These are phyloP conservation scores for Grifola frondosa DNA, from an alignment of 1,284 basidiomycete genomes.

Conservation along the genomic window DNA sequence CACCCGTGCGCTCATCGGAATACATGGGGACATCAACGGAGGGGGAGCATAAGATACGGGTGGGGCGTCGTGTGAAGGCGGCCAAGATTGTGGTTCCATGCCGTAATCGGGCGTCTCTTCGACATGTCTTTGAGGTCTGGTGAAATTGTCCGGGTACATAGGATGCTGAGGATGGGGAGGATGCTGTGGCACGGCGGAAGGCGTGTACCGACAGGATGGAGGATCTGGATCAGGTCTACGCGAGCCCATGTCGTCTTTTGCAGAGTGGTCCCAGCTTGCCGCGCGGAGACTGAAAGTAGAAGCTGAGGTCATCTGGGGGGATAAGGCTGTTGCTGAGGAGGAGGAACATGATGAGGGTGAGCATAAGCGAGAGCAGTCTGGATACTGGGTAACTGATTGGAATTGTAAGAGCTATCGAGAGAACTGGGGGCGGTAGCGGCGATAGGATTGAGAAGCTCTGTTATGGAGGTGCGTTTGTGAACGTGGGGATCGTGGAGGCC, in stretches of 20 bases:
- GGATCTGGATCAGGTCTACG: constrained; percentile 20
- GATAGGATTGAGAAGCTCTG: constrained; percentile 49
- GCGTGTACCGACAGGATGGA: constrained; percentile 23
- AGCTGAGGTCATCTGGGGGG: constrained; percentile 21
- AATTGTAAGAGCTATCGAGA: constrained; percentile 30
- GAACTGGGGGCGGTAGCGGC: constrained; percentile 29
- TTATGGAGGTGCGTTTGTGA: constrained; percentile 52
- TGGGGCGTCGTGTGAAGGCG: constrained; percentile 26
- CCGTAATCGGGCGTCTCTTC: constrained; percentile 29
- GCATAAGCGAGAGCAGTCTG: constrained; percentile 26
- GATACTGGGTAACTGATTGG: constrained; percentile 44
- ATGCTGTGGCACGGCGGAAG: constrained; percentile 16
- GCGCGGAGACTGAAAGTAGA: constrained; percentile 42
- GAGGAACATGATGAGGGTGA: constrained; percentile 24
- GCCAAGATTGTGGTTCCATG: constrained; percentile 27
- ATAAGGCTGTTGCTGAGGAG: constrained; percentile 15
- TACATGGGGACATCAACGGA: constrained; percentile 41
- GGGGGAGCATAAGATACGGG: constrained; percentile 36
- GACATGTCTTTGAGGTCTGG: constrained; percentile 19
- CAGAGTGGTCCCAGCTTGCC: constrained; percentile 40
- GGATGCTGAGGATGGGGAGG: constrained; percentile 14
- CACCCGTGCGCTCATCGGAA: constrained; percentile 46
- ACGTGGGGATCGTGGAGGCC: constrained; percentile 42
- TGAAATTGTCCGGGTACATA: constrained; percentile 26
- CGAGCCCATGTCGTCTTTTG: constrained; percentile 19